Evolutionary conservation across 176 grass and related monocot genomes (phyloP).

Genomic region (Carex parvula): DNA sequence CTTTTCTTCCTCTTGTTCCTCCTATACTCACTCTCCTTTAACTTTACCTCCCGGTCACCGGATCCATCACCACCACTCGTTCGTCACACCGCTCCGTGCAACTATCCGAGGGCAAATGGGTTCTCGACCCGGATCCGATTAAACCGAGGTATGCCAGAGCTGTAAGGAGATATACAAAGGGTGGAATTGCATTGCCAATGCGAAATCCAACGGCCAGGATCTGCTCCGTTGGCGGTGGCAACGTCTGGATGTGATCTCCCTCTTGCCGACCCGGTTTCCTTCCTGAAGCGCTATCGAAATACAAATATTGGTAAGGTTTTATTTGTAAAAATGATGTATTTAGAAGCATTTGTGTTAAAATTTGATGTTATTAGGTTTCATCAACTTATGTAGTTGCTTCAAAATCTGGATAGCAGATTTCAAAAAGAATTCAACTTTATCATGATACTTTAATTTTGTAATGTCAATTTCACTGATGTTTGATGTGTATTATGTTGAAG

Average conservation of each 20-base stretch:
- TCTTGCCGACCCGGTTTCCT: conserved; percentile 41
- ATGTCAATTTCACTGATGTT: background rate
- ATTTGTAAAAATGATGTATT: background rate
- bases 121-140: conserved; percentile 24
- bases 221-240: conserved; percentile 66
- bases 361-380: background rate
- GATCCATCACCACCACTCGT: background rate
- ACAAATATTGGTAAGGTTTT: conserved; percentile 55
- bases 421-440: background rate
- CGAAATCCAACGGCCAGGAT: conserved; percentile 50
- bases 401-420: background rate
- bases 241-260: conserved; percentile 42
- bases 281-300: conserved; percentile 53
- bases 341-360: background rate
- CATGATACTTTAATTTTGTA: background rate
- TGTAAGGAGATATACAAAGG: conserved; percentile 95
- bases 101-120: conserved; percentile 67
- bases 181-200: conserved; percentile 77
- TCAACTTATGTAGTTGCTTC: too few species aligned
- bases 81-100: conserved; percentile 19
- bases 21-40: background rate
- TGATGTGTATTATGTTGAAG: background rate
- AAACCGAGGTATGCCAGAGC: conserved; percentile 49
- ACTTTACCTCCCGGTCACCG: background rate
- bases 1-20: background rate